These are phyloP conservation scores for Leptographium galeiforme DNA, from an alignment of 2,329 filamentous ascomycete species.

Conservation along the genomic window DNA sequence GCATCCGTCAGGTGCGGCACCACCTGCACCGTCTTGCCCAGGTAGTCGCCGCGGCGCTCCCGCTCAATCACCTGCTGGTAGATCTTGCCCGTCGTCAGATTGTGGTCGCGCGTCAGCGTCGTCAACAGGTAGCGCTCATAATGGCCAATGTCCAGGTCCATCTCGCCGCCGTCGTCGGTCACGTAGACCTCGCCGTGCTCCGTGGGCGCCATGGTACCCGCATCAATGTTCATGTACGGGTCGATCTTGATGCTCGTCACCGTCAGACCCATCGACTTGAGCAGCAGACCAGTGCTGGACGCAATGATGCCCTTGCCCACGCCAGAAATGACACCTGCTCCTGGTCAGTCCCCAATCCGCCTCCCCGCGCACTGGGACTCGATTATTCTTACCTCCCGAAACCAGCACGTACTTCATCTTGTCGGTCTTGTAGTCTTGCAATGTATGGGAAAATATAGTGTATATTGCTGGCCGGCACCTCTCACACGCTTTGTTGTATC, in stretches of 20 bases:
- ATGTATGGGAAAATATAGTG: no score
- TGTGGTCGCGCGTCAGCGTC: slow-evolving; percentile 72
- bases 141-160: slow-evolving; percentile 42
- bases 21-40: slow-evolving; percentile 80
- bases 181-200: slow-evolving; percentile 82
- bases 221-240: slow-evolving; percentile 30
- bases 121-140: slow-evolving; percentile 63
- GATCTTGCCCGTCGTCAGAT: slow-evolving; percentile 96
- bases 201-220: slow-evolving; percentile 22
- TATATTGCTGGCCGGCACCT: background rate
- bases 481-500: slow-evolving; percentile 1
- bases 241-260: slow-evolving; percentile 43
- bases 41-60: slow-evolving; percentile 56
- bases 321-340: slow-evolving; percentile 13
- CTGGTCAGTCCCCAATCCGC: background rate
- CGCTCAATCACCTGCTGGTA: slow-evolving; percentile 76
- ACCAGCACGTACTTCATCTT: slow-evolving; percentile 15
- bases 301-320: slow-evolving; percentile 15
- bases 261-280: slow-evolving; percentile 70
- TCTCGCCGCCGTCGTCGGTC: slow-evolving; percentile 65
- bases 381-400: slow-evolving; percentile 11
- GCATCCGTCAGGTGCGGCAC: slow-evolving; percentile 86
- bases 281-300: slow-evolving; percentile 41
- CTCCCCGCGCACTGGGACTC: background rate
- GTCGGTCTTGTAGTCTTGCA: slow-evolving; percentile 1